Conservation (phyloP, 257 asterid species). For the Penstemon barbatus region DNA sequence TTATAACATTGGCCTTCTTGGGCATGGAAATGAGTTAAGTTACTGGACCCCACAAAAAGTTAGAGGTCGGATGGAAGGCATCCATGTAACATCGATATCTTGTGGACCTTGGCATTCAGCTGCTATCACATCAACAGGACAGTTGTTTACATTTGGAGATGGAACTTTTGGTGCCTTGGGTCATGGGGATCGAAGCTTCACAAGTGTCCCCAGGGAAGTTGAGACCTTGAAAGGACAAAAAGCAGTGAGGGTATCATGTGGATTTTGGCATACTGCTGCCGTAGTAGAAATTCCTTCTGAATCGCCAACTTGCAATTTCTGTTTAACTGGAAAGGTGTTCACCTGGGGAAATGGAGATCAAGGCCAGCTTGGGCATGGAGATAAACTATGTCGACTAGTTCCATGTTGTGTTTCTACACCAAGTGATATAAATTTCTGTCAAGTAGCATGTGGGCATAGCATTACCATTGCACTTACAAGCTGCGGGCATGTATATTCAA, state of each 20-base stretch:
- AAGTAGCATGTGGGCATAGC: conserved; percentile 94
- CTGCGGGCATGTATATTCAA: conserved; percentile 79
- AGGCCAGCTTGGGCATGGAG: conserved; percentile 89
- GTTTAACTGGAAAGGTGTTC: conserved; percentile 87
- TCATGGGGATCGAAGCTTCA: conserved; percentile 63
- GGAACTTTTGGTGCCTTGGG: conserved; percentile 97
- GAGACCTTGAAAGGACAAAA: conserved; percentile 90
- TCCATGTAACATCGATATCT: conserved; percentile 78
- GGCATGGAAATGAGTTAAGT: conserved; percentile 93
- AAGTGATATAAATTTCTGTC: conserved; percentile 88
- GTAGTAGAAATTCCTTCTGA: conserved; percentile 96
- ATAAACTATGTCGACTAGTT: conserved; percentile 82
- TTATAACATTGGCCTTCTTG: conserved; percentile 72
- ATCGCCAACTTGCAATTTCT: conserved; percentile 81
- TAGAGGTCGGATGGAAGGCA: conserved; percentile 82
- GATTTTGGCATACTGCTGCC: conserved; percentile 98
- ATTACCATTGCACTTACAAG: conserved; percentile 88
- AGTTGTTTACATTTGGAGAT: conserved; percentile 87
- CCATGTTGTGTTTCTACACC: conserved; percentile 97
- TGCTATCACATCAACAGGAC: conserved; percentile 93
- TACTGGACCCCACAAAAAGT: conserved; percentile 94
- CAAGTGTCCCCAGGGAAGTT: conserved; percentile 85
- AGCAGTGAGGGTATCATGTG: conserved; percentile 85
- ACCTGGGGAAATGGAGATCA: conserved; percentile 99
- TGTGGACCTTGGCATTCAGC: conserved; percentile 99